Evolutionary conservation across 1,284 basidiomycete species (phyloP), one percentile per base, ranked within the genome.

Genomic region (Xerocomus cyaneibrunnescens): DNA sequence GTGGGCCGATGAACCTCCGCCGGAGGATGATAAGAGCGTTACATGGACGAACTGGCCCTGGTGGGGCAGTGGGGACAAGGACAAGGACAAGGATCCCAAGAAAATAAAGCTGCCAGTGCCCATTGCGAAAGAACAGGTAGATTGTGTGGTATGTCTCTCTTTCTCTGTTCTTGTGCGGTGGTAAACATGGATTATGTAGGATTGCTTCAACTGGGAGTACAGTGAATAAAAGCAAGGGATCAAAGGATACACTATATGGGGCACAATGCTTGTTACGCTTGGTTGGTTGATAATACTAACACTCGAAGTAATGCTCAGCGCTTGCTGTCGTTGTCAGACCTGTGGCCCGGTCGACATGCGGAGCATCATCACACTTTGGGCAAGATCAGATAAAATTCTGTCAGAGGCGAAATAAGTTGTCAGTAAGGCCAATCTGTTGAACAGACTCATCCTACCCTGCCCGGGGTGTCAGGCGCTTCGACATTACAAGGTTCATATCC

Each of bases 191-290:
- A 21, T 34, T 21, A 14, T 41, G 19, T 49, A 87, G 83, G 85
- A 87, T 56, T 87, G 85, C 62, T 83, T 72, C 60, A 81, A 76
- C 60, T 87, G 85, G 85, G 79, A 85, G 55, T 87, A 76, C 60
- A 84, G 83, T 36, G 56, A 62, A 44, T 57, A 52, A 53, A 56
- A 61, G 13, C 23, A 51, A 7, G 50, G 52, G 39, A 41, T 27
- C 8, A 4, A 10, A 12, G 17, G 12, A 13, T 34, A 5, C 13
- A 21, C 16, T 38, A 23, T 17, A 16, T 25, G 34, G 39, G 23
- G 19, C 3, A 23, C n/a, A 19, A 19, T 42, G 4, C 14, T 47
- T 32, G 25, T 39, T 16, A 34, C 40, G 16, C 21, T 17, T 30
- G 12, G 5, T 38, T 3, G 13, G 7, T 31, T 39, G 28, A 25